A percentile compares a stretch with the other conserved stretches of the same genome.
These are phyloP conservation scores for Turnera subulata DNA, from an alignment of 345 rosid genomes.

Conservation along the genomic window DNA sequence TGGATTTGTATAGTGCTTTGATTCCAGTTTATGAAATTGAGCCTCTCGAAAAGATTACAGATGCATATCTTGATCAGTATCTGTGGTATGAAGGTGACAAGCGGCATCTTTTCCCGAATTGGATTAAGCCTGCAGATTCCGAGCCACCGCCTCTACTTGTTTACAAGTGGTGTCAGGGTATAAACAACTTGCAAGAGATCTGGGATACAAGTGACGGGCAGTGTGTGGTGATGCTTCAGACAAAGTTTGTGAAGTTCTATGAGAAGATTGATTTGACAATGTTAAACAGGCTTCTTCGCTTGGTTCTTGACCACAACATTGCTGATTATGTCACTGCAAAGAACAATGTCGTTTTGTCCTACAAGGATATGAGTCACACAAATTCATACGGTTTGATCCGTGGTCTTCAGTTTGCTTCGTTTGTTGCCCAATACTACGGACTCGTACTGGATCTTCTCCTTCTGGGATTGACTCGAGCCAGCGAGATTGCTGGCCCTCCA, in stretches of 20 bases:
- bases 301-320: slow-evolving; percentile 97
- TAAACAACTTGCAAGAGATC: slow-evolving; percentile 90
- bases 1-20: slow-evolving; percentile 94
- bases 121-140: slow-evolving; percentile 99
- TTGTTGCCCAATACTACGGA: slow-evolving; percentile 97
- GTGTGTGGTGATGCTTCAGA: slow-evolving; percentile 99
- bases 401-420: slow-evolving; percentile 99
- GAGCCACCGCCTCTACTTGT: slow-evolving; percentile 99
- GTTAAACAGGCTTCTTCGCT: slow-evolving; percentile 96
- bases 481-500: slow-evolving; percentile 99
- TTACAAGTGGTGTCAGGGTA: slow-evolving; percentile 99
- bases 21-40: slow-evolving; percentile 99
- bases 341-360: slow-evolving; percentile 96
- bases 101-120: slow-evolving; percentile 97
- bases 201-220: slow-evolving; percentile 99
- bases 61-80: slow-evolving; percentile 98
- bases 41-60: slow-evolving; percentile 95
- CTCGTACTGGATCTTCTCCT: slow-evolving; percentile 89
- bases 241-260: slow-evolving; percentile 96
- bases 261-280: slow-evolving; percentile 99
- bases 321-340: slow-evolving; percentile 99
- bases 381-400: slow-evolving; percentile 98
- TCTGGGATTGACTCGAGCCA: slow-evolving; percentile 97
- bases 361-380: slow-evolving; percentile 99
- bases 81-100: slow-evolving; percentile 99